Conservation (phyloP, 2,329 filamentous ascomycete genomes). For the Alternaria infectoria region DNA sequence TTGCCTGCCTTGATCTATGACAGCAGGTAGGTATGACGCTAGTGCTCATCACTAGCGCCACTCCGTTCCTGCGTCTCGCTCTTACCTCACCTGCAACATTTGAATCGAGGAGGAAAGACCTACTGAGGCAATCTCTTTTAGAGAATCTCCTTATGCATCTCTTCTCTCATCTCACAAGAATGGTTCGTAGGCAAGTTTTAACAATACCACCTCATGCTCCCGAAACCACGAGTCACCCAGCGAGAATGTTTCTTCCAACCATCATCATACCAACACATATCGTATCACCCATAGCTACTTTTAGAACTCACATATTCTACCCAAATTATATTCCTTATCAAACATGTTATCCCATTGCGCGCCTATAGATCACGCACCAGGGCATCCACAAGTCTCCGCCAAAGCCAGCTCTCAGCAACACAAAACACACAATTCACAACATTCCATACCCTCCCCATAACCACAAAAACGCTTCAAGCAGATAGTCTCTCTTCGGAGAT, state of each 20-base stretch:
- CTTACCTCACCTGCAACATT: neutral
- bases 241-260: neutral
- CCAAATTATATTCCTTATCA: neutral
- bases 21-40: neutral
- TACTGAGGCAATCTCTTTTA: no score
- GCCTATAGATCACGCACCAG: neutral
- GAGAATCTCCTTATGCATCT: no score
- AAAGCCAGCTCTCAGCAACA: neutral
- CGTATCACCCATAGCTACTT: neutral
- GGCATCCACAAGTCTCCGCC: neutral
- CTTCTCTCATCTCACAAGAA: neutral
- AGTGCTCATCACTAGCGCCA: neutral
- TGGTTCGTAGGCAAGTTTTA: neutral
- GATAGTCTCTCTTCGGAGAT: neutral
- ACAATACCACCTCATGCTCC: neutral
- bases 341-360: neutral
- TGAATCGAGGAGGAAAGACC: fast-evolving
- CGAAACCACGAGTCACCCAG: neutral
- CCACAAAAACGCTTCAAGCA: neutral
- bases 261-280: neutral
- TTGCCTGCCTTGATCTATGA: neutral
- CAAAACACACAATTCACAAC: neutral
- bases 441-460: neutral
- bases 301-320: neutral
- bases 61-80: neutral